Percentiles rank a stretch among this genome's conserved stretches.
Conservation (phyloP, 2,329 filamentous ascomycete species). For the Diaporthe destruens region DNA sequence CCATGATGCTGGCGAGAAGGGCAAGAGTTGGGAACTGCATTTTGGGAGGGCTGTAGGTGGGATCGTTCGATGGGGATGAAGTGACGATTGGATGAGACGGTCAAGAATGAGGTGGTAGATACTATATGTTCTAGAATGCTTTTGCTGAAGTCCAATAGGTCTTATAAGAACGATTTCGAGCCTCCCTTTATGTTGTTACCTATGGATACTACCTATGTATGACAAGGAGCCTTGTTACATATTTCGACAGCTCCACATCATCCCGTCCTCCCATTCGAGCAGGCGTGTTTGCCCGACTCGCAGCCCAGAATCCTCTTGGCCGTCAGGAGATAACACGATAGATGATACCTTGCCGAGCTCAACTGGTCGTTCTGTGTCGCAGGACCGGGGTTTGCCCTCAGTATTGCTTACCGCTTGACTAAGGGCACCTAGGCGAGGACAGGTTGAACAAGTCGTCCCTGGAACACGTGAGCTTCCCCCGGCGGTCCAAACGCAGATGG, state of each 20-base stretch:
- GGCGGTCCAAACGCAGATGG: neutral
- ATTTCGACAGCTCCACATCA: neutral
- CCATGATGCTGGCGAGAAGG: slow-evolving; percentile 7
- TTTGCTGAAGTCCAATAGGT: neutral
- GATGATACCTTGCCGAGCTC: neutral
- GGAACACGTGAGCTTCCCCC: neutral
- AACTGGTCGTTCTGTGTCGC: neutral
- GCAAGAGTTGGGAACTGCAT: slow-evolving; percentile 7
- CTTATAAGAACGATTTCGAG: neutral
- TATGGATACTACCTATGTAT: no score
- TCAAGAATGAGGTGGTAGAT: neutral
- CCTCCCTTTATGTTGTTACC: neutral
- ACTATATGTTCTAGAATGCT: neutral
- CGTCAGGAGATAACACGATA: no score
- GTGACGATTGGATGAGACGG: neutral
- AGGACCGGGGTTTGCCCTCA: neutral
- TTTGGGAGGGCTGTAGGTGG: neutral
- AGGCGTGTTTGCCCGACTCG: neutral
- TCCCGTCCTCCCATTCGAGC: neutral
- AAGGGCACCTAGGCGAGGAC: no score
- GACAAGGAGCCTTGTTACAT: neutral
- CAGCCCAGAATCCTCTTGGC: neutral
- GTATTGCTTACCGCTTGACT: neutral
- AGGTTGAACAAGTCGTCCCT: neutral
- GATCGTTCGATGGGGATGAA: neutral